phyloP scores from a whole-genome alignment of 2,329 filamentous ascomycete genomes.

The Beauveria sp. region DNA sequence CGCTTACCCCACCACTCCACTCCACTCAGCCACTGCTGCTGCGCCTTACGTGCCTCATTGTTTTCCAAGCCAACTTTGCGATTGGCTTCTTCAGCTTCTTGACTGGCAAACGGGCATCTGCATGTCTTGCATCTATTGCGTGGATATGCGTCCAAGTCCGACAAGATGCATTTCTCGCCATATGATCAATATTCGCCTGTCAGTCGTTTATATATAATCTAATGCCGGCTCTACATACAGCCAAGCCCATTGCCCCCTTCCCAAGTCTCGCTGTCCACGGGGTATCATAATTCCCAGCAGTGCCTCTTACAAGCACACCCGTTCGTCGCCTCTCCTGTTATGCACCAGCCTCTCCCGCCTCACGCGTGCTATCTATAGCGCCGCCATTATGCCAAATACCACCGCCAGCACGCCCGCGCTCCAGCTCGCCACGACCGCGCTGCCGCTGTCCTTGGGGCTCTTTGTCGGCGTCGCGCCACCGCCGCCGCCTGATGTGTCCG shows the following conservation, averaged over 20 bases:
- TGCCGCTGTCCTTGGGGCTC: conserved; percentile 2
- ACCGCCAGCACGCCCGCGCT: neutral
- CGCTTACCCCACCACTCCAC: neutral
- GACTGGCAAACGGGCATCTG: neutral
- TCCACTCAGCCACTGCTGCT: conserved; percentile 2
- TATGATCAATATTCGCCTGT: too few species aligned
- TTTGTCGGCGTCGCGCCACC: neutral
- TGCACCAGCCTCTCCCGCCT: neutral
- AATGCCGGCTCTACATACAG: neutral
- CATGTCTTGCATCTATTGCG: conserved; percentile 2
- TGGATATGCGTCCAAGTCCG: neutral
- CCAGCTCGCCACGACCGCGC: conserved; percentile 4
- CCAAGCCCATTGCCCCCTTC: neutral
- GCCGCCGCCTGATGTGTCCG: neutral
- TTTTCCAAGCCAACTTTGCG: neutral
- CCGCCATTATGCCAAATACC: conserved; percentile 6
- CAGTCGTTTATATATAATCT: neutral
- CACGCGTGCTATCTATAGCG: neutral
- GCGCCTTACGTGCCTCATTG: neutral
- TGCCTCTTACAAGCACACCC: neutral
- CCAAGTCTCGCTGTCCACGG: neutral
- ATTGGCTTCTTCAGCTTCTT: neutral
- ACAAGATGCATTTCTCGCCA: neutral
- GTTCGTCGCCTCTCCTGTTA: neutral
- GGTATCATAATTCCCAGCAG: neutral